These are phyloP conservation scores for Exophiala xenobiotica DNA, from an alignment of 2,329 filamentous ascomycete species.

Conservation along the genomic window DNA sequence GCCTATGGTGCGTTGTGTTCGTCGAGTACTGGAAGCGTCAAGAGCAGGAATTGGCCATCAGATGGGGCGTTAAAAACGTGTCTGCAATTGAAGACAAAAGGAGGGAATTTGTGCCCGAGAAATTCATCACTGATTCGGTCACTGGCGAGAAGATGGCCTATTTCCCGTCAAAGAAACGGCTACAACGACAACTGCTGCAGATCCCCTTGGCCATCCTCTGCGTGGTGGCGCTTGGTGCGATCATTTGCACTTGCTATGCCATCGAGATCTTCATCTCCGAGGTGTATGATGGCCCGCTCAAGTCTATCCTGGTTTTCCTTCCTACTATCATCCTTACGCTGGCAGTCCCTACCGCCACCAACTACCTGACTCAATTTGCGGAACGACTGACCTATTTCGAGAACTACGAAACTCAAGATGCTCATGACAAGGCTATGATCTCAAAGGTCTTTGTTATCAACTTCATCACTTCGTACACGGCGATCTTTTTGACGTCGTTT, in stretches of 20 bases:
- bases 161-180: conserved; percentile 72
- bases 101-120: conserved; percentile 75
- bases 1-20: conserved; percentile 84
- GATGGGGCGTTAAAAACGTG: conserved; percentile 86
- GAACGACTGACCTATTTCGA: conserved; percentile 76
- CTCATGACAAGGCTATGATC: conserved; percentile 78
- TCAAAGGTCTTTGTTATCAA: conserved; percentile 94
- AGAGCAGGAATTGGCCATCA: conserved; percentile 78
- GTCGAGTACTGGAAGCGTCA: conserved; percentile 97
- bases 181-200: conserved; percentile 75
- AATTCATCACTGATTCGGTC: conserved; percentile 72
- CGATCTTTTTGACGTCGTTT: conserved; percentile 88
- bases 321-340: conserved; percentile 85
- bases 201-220: conserved; percentile 81
- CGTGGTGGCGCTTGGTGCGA: conserved; percentile 67
- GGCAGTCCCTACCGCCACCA: conserved; percentile 73
- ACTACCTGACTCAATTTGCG: conserved; percentile 73
- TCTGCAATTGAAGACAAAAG: conserved; percentile 76
- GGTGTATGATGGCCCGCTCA: conserved; percentile 85
- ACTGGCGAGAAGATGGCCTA: conserved; percentile 76
- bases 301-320: conserved; percentile 80
- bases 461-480: conserved; percentile 93
- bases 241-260: conserved; percentile 84
- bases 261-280: conserved; percentile 96
- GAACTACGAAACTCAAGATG: conserved; percentile 87